These are phyloP conservation scores for Pelagophyceae sp. DNA, from an alignment of 352 stramenopile species.

Conservation along the genomic window DNA sequence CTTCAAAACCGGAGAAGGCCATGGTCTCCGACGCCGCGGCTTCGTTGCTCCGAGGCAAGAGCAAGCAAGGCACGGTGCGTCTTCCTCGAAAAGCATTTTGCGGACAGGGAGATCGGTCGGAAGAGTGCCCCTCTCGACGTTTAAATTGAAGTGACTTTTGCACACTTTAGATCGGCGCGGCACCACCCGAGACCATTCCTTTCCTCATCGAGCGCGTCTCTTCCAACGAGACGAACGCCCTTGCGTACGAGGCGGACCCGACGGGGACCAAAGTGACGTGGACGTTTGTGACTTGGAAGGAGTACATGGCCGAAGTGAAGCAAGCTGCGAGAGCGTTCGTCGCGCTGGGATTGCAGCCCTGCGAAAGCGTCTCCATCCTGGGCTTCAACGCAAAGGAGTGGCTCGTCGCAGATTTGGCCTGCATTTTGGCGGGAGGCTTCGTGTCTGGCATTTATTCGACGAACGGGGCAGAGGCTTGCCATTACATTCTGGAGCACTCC, in stretches of 20 bases:
- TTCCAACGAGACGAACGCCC: not conserved
- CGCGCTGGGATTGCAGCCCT: conserved; percentile 54
- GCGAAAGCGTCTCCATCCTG: conserved; percentile 68
- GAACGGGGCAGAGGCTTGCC: conserved; percentile 60
- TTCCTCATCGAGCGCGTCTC: not conserved
- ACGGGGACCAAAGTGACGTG: not conserved
- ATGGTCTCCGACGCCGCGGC: too few relatives aligned
- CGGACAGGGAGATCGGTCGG: too few relatives aligned
- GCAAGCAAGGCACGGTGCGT: too few relatives aligned
- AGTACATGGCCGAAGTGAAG: conserved; percentile 19
- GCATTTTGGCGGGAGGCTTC: conserved; percentile 66
- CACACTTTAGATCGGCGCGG: too few relatives aligned
- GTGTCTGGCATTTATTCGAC: conserved; percentile 75
- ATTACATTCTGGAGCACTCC: conserved; percentile 73
- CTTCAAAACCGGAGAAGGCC: too few relatives aligned
- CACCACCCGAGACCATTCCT: not conserved
- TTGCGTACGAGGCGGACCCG: not conserved
- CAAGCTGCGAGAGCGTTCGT: conserved; percentile 49
- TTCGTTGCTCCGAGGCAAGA: too few relatives aligned
- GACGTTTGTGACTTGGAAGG: not conserved
- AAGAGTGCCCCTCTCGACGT: too few relatives aligned
- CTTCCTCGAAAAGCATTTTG: too few relatives aligned
- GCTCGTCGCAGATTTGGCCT: conserved; percentile 45
- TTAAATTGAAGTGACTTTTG: too few relatives aligned
- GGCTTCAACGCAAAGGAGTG: conserved; percentile 74